phyloP scores from a whole-genome alignment of 768 basidiomycete genomes.

The Gyrodon lividus region DNA sequence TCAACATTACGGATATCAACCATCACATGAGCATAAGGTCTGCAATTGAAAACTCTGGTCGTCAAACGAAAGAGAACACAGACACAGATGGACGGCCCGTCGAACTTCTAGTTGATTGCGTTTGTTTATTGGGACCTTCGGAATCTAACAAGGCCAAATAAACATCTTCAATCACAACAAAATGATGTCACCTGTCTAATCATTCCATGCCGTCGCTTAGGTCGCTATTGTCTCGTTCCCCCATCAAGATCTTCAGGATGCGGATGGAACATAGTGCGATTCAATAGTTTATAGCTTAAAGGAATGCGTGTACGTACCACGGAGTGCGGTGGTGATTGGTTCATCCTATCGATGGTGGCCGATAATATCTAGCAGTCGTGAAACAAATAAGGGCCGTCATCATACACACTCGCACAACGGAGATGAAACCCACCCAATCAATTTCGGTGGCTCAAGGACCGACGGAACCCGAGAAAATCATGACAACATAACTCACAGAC shows the following conservation, averaged over 20 bases:
- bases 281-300: background rate
- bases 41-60: too few species aligned
- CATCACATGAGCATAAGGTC: too few species aligned
- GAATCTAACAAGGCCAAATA: constrained; percentile 3
- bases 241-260: background rate
- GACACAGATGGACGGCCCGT: too few species aligned
- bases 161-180: background rate
- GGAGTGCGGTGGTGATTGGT: background rate
- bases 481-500: background rate
- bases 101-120: background rate
- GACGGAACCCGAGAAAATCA: background rate
- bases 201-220: background rate
- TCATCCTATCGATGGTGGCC: background rate
- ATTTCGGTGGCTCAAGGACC: background rate
- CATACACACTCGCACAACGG: constrained; percentile 2
- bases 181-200: constrained; percentile 11
- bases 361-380: background rate
- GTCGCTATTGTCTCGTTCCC: background rate
- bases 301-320: background rate
- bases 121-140: constrained; percentile 3
- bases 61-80: too few species aligned
- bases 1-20: too few species aligned
- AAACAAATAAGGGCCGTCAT: background rate
- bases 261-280: constrained; percentile 17
- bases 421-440: constrained; percentile 15